These are phyloP conservation scores for Chenopodium quinoa DNA, from an alignment of 148 eudicot species.

Conservation along the genomic window DNA sequence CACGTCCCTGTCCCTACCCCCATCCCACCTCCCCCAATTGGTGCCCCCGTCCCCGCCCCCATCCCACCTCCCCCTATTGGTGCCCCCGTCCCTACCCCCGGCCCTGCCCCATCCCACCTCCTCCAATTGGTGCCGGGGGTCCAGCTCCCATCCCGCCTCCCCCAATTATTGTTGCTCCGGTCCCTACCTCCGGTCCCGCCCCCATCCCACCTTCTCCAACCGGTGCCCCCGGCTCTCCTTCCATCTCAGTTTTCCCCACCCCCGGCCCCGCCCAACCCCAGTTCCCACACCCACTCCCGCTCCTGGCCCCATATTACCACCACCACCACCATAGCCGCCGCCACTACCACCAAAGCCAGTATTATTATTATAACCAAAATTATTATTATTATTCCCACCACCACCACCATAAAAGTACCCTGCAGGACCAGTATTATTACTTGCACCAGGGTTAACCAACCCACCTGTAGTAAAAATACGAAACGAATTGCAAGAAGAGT, in stretches of 20 bases:
- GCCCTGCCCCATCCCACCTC: background rate
- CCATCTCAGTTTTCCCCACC: background rate
- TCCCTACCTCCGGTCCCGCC: background rate
- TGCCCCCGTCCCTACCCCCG: background rate
- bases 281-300: background rate
- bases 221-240: background rate
- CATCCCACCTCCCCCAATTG: background rate
- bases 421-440: conserved; percentile 17
- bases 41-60: background rate
- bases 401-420: conserved; percentile 23
- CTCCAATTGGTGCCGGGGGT: background rate
- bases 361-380: background rate
- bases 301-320: background rate
- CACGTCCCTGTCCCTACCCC: background rate
- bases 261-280: background rate
- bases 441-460: conserved; percentile 7
- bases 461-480: conserved; percentile 27
- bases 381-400: background rate
- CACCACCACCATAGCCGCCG: background rate
- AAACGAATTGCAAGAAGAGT: conserved; percentile 68
- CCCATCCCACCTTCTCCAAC: background rate
- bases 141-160: background rate
- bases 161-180: background rate
- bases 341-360: background rate
- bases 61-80: background rate